Evolutionary conservation across 2,329 filamentous ascomycete genomes (phyloP), one percentile per base, ranked within the genome.

Genomic region (Endoconidiophora polonica): DNA sequence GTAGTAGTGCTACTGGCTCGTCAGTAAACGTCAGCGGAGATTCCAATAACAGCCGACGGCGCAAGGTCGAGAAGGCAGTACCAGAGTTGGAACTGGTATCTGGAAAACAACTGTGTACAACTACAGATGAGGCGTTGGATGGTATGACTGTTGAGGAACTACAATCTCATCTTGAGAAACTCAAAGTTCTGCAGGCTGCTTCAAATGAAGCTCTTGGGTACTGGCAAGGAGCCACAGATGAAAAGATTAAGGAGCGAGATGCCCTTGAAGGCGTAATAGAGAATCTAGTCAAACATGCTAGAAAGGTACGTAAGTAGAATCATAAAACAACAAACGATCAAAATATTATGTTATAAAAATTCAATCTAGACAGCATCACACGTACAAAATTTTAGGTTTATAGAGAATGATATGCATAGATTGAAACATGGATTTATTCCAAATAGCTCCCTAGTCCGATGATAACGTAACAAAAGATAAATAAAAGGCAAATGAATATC

Each of bases 251-350:
- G 39, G 90, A 96, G 61, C 81, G 91, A 57, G 90, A 95, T 62
- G 86, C 87, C 2, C 91, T 95, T 62, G 90, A 96, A 62, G 87
- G 86, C 0, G 90, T 96, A 14, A 95, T 96, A 72, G 90, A 94
- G 66, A 95, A 94, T 63, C 65, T 96, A 56, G 90, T 95, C 41
- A 91, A 87, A 63, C 86, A 94, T 67, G 86, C 86, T 46, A 74
- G 86, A 62, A 86, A 88, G 66, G 79, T 86, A 51, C 75, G 86
- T 61, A 91, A 88, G 66, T 86, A 68, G 66, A 57, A 40, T 10
- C 16, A 3, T 40, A 18, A 3, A 45, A 45, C 29, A 33, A 33
- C 2, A 33, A 33, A 12, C 12, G 12, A 12, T 12, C 29, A 33
- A 33, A 9, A 33, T 33, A 10, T 33, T 33, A 33, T 2, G 12